Base-by-base conservation (phyloP, 371 early-diverging fungal genomes). In the Rhizopus stolonifer region DNA sequence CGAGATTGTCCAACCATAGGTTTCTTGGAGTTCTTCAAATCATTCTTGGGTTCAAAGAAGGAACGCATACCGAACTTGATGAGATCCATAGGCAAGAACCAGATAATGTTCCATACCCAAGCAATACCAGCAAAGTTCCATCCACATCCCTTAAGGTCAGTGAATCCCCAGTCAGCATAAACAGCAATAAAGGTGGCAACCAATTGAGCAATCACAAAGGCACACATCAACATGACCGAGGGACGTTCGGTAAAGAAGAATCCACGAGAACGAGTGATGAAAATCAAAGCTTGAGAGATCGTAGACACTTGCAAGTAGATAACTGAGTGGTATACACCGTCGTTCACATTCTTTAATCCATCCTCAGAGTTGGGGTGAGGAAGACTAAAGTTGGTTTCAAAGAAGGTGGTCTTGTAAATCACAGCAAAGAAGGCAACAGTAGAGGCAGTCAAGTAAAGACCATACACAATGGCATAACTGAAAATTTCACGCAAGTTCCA, bases 31-130 rank as follows among this genome's bases (percentile, higher is more conserved):
- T 69, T 67, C 54, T 52, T 54, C 34, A 70, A 52, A 33, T 67
- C 57, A 60, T 69, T 69, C 67, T 66, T 72, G 65, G 76, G 82
- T 65, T 73, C 80, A 70, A 79, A 80, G 61, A 67, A 5, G 33
- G 54, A 53, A 52, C 81, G 84, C 74, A 88, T 82, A 60, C 61
- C 84, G 59, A 88, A 88, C 80, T 87, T 87, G 81, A 85, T 68
- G 53, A 85, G 79, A 67, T 87, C 88, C 55, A 87, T 63, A 36
- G 88, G 88, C 43, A 85, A 50, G 67, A 84, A 87, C 88, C 88
- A 87, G 59, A 87, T 64, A 47, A 87, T 79, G 81, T 87, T 85
- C 86, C 86, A 87, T 72, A 87, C 77, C 88, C 88, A 87, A 61
- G 81, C 85, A 56, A 81, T 83, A 62, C 81, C 81, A 46, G 72